Evolutionary conservation across 2,329 filamentous ascomycete genomes (phyloP), one percentile per base, ranked within the genome.

Genomic region (Colletotrichum endophyticum): DNA sequence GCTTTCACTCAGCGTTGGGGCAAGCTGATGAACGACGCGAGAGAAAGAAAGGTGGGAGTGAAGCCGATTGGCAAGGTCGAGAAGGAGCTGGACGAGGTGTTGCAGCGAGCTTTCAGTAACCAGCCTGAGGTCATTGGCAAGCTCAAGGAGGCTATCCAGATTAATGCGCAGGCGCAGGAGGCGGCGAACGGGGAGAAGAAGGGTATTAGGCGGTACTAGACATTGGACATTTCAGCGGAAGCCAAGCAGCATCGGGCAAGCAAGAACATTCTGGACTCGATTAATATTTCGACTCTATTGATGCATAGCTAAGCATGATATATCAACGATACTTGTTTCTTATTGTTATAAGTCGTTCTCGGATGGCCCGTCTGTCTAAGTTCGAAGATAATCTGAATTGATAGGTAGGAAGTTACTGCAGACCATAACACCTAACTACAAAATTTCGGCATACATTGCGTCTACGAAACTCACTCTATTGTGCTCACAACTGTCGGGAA

Each of bases 1-100:
- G 88, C 88, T 3, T 93, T 94, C 76, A 93, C 92, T 19, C 90
- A 90, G 81, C 87, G 90, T 49, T 94, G 92, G 89, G 89, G 88
- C 5, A 84, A 85, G 5, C 80, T 90, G 71, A 84, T 90, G 57
- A 87, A 89, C 57, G 89, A 91, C 7, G 88, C 89, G 3, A 84
- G 84, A 70, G 85, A 85, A 30, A 83, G 85, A 44, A 90, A 89
- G 80, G 83, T 87, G 5, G 89, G 88, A 0, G 87, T 86, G 8
- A 89, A 87, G 81, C 88, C 87, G 30, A 83, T 90, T 77, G 88
- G 84, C 16, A 89, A 90, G 79, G 85, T 91, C 6, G 90, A 91
- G 81, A 87, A 86, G 64, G 91, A 92, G 79, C 83, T 94, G 62
- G 90, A 92, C 66, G 87, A 85, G 73, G 85, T 90, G 73, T 84